Evolutionary conservation across 495 filamentous ascomycete species (phyloP).

Genomic region (Penicillium salamii): DNA sequence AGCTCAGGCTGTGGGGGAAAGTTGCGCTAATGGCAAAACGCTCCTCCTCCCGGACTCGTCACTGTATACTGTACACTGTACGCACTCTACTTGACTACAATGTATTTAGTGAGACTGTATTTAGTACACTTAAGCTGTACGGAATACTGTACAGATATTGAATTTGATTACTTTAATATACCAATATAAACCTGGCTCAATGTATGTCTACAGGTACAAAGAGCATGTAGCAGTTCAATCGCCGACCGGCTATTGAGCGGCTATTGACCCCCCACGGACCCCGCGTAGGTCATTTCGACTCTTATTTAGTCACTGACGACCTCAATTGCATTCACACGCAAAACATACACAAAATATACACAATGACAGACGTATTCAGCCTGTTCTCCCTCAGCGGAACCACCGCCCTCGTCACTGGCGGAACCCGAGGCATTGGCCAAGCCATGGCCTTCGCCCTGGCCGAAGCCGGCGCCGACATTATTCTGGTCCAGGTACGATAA

Average conservation of each 20-base stretch:
- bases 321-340: background rate
- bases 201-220: background rate
- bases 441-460: conserved; percentile 78
- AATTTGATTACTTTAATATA: too few relatives aligned
- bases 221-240: background rate
- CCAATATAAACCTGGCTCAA: too few relatives aligned
- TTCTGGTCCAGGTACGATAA: conserved; percentile 53
- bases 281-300: background rate
- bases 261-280: too few relatives aligned
- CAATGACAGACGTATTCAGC: conserved; percentile 28
- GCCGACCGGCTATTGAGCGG: conserved; percentile 9
- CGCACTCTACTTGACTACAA: too few relatives aligned
- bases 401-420: conserved; percentile 83
- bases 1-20: background rate
- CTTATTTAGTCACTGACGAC: background rate
- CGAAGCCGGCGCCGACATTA: conserved; percentile 79
- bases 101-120: too few relatives aligned
- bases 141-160: too few relatives aligned
- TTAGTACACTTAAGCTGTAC: too few relatives aligned
- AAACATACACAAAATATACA: conserved; percentile 5
- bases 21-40: background rate
- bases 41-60: too few relatives aligned
- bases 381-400: conserved; percentile 50
- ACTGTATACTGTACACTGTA: background rate
- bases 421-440: conserved; percentile 84